Percentiles rank a stretch among this genome's conserved stretches.
Evolutionary conservation across 108 stramenopile species (phyloP).

Genomic region (Bacterosira constricta): DNA sequence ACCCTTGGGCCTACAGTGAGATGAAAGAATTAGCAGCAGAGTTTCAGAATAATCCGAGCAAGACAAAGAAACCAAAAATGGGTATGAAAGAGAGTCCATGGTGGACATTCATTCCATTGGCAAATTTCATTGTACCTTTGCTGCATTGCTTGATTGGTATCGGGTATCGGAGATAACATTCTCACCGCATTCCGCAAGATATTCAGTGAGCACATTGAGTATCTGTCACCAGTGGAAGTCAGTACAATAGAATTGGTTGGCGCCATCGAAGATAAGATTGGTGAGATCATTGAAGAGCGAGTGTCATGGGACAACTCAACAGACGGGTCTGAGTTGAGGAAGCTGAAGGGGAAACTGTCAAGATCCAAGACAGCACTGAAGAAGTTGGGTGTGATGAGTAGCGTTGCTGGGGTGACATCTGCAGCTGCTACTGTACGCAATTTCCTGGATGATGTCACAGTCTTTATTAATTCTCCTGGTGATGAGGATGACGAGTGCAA

Average conservation of each 20-base stretch:
- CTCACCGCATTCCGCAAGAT: not conserved
- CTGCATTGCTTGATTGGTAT: constrained; percentile 12
- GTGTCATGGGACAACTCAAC: not conserved
- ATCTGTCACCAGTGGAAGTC: not conserved
- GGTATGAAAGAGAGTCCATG: constrained; percentile 6
- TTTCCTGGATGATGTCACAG: too few species aligned
- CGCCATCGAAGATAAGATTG: not conserved
- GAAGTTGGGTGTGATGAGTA: too few species aligned
- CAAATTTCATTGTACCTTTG: constrained; percentile 1
- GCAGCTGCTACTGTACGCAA: too few species aligned
- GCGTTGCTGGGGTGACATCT: too few species aligned
- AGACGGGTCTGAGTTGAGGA: not conserved
- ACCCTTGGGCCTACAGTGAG: not conserved
- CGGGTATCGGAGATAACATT: constrained; percentile 8
- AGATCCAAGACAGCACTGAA: too few species aligned
- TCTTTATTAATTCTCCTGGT: too few species aligned
- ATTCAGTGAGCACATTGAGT: constrained; percentile 5
- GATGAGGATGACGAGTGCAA: too few species aligned
- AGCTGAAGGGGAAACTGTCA: not conserved
- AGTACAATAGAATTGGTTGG: not conserved
- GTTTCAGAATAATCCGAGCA: not conserved
- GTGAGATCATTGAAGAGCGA: not conserved
- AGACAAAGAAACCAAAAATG: not conserved
- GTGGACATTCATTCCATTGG: constrained; percentile 13
- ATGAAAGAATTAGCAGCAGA: not conserved